Conservation (phyloP, 2,329 filamentous ascomycete genomes). For the Macrophomina tecta region DNA sequence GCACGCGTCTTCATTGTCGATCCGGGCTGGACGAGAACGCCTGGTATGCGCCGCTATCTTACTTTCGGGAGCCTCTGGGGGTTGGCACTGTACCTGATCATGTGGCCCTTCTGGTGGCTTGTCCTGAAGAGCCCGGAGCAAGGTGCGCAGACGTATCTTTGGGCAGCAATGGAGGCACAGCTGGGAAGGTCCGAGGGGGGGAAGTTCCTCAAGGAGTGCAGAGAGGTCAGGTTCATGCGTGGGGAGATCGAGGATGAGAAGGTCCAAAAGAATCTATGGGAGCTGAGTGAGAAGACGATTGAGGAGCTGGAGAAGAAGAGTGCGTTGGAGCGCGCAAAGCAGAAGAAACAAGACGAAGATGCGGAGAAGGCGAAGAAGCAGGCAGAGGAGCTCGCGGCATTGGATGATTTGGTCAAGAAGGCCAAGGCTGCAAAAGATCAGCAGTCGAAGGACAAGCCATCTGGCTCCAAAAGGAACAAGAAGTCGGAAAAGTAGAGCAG, state of each 20-base stretch:
- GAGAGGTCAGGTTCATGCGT: conserved; percentile 72
- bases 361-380: conserved; percentile 44
- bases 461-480: conserved; percentile 29
- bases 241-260: conserved; percentile 79
- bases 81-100: conserved; percentile 74
- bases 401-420: conserved; percentile 28
- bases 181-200: conserved; percentile 71
- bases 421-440: conserved; percentile 29
- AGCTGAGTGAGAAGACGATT: conserved; percentile 84
- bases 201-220: conserved; percentile 87
- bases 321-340: conserved; percentile 65
- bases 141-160: conserved; percentile 86
- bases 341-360: conserved; percentile 59
- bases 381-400: conserved; percentile 36
- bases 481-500: conserved; percentile 27
- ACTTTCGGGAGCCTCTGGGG: conserved; percentile 84
- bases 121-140: conserved; percentile 82
- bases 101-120: conserved; percentile 85
- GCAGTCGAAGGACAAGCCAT: conserved; percentile 27
- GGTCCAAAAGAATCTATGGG: conserved; percentile 85
- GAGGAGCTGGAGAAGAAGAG: conserved; percentile 81
- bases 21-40: conserved; percentile 82
- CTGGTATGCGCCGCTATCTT: conserved; percentile 85
- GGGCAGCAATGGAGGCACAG: conserved; percentile 80
- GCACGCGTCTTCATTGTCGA: conserved; percentile 85